Evolutionary conservation across 179 eudicot genomes (phyloP).

Genomic region (Actinidia arguta): DNA sequence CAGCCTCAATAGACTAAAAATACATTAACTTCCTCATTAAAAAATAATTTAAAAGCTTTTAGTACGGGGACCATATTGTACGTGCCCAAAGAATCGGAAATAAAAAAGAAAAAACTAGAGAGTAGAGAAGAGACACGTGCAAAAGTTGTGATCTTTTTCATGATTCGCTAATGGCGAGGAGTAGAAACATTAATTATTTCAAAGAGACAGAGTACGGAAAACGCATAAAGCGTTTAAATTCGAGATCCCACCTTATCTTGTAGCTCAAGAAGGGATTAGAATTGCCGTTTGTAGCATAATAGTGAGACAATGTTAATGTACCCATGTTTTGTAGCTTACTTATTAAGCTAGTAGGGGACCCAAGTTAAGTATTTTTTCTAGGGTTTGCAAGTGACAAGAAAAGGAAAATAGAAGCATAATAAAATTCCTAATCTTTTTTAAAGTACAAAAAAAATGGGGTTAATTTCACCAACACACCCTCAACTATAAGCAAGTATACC

Average conservation of each 20-base stretch:
- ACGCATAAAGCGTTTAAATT: not conserved
- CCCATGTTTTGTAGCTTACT: not conserved
- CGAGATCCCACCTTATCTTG: constrained; percentile 5
- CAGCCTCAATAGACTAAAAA: not conserved
- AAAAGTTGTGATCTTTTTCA: constrained; percentile 3
- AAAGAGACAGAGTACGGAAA: not conserved
- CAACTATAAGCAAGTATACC: too few relatives aligned
- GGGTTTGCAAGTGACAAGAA: not conserved
- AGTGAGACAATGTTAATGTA: not conserved
- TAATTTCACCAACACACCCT: too few relatives aligned
- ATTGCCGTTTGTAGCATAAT: not conserved
- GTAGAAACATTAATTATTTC: not conserved
- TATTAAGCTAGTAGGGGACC: not conserved
- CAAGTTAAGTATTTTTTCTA: not conserved
- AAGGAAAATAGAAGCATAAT: too few relatives aligned
- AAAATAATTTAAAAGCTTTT: not conserved
- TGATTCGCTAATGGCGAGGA: not conserved
- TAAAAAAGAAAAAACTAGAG: not conserved
- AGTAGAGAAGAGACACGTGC: not conserved
- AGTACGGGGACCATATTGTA: constrained; percentile 22
- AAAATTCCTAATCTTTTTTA: too few relatives aligned
- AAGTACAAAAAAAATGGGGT: too few relatives aligned
- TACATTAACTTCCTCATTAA: not conserved
- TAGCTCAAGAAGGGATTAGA: constrained; percentile 9
- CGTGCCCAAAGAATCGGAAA: constrained; percentile 13